These are phyloP conservation scores for Chytriomyces sp. DNA, from an alignment of 192 early-diverging fungal genomes.

Conservation along the genomic window DNA sequence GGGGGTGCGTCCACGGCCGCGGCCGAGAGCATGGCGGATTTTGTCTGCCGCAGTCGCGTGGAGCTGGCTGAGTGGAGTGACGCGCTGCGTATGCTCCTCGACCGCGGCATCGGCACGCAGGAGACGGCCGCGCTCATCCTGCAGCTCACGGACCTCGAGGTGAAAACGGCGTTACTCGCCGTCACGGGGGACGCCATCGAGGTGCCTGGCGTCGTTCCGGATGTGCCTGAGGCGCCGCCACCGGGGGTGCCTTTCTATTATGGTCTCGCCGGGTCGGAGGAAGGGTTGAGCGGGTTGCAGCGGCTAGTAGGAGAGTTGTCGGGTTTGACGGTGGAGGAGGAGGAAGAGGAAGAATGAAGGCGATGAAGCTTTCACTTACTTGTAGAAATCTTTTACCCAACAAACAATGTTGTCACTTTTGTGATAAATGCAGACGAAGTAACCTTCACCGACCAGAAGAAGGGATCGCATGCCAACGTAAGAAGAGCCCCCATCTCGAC, in stretches of 20 bases:
- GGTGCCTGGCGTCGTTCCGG: constrained; percentile 16
- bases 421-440: too few relatives aligned
- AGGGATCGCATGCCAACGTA: too few relatives aligned
- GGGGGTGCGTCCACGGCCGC: too few relatives aligned
- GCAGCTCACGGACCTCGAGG: constrained; percentile 66
- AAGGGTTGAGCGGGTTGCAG: constrained; percentile 6
- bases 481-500: too few relatives aligned
- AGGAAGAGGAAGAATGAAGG: too few relatives aligned
- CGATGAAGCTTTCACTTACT: too few relatives aligned
- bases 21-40: constrained; percentile 54
- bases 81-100: constrained; percentile 72
- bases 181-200: constrained; percentile 67
- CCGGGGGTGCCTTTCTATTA: constrained; percentile 11
- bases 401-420: too few relatives aligned
- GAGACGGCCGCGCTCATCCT: constrained; percentile 69
- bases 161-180: constrained; percentile 67
- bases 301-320: too few relatives aligned
- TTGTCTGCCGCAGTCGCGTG: constrained; percentile 46
- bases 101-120: constrained; percentile 62
- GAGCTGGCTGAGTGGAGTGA: constrained; percentile 74
- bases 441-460: too few relatives aligned
- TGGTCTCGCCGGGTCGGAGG: neutral
- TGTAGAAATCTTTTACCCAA: too few relatives aligned
- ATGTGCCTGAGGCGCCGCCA: constrained; percentile 22
- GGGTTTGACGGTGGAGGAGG: too few relatives aligned